phyloP scores from a whole-genome alignment of 2,329 filamentous ascomycete genomes.

The Aureobasidium sp. region DNA sequence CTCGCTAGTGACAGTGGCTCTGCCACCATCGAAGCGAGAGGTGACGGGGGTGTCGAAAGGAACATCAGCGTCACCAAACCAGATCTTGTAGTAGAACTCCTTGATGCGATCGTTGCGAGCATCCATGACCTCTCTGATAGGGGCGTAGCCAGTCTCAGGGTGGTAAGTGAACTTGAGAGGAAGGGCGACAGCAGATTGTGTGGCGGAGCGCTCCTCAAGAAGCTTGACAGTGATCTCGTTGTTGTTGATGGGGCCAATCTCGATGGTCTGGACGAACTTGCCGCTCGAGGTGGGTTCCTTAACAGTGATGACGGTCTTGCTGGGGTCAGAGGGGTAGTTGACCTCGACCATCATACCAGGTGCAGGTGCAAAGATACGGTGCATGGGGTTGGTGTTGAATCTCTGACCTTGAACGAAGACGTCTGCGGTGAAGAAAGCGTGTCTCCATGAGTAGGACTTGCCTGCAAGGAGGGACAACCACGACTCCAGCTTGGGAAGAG shows the following conservation, averaged over 20 bases:
- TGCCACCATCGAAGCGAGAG: conserved; percentile 83
- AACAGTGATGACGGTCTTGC: conserved; percentile 77
- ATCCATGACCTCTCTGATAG: conserved; percentile 93
- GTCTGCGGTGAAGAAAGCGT: conserved; percentile 88
- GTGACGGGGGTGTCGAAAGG: conserved; percentile 81
- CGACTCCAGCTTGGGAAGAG: conserved; percentile 69
- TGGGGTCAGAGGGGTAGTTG: conserved; percentile 68
- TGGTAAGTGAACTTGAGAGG: conserved; percentile 88
- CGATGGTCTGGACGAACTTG: conserved; percentile 80
- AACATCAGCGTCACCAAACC: conserved; percentile 83
- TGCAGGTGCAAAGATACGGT: conserved; percentile 79
- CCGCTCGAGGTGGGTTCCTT: conserved; percentile 81
- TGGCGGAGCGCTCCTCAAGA: conserved; percentile 86
- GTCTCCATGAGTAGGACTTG: conserved; percentile 79
- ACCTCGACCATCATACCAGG: conserved; percentile 89
- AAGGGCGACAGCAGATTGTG: conserved; percentile 73
- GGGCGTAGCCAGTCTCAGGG: conserved; percentile 93
- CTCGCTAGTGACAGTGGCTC: conserved; percentile 77
- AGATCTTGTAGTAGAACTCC: conserved; percentile 97
- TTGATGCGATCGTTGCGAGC: conserved; percentile 96
- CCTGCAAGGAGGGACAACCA: conserved; percentile 90
- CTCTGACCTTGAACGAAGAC: conserved; percentile 92
- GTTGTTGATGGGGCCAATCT: conserved; percentile 67
- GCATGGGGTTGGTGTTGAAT: conserved; percentile 95
- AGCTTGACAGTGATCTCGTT: conserved; percentile 82